These are phyloP conservation scores for Cryptosporidium tyzzeri DNA, from an alignment of 169 alveolate genomes.

Conservation along the genomic window DNA sequence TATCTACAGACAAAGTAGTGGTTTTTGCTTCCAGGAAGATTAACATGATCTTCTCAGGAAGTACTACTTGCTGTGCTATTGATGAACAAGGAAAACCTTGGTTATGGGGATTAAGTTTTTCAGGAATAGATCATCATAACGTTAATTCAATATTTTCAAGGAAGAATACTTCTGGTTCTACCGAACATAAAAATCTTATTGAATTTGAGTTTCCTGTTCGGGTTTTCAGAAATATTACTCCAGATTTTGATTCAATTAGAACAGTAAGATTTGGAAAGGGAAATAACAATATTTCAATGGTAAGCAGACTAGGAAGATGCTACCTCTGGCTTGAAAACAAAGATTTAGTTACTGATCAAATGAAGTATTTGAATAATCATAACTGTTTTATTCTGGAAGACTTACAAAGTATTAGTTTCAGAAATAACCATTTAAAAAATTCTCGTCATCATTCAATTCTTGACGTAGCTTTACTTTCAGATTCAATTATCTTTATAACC, in stretches of 20 bases:
- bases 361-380: conserved; percentile 25
- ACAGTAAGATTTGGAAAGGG: conserved; percentile 56
- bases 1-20: not conserved
- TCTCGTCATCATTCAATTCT: conserved; percentile 7
- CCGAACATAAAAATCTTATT: not conserved
- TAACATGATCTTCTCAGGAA: conserved; percentile 32
- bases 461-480: conserved; percentile 45
- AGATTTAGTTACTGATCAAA: conserved; percentile 19
- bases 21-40: conserved; percentile 33
- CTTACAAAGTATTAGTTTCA: not conserved
- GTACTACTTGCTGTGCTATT: conserved; percentile 64
- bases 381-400: conserved; percentile 31
- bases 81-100: conserved; percentile 68
- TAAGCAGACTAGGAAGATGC: conserved; percentile 44
- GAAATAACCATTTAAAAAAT: not conserved
- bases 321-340: conserved; percentile 55
- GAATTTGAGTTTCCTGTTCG: conserved; percentile 47
- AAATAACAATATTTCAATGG: conserved; percentile 49
- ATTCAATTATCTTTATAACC: conserved; percentile 24
- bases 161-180: not conserved
- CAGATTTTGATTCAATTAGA: conserved; percentile 39
- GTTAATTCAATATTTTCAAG: conserved; percentile 5
- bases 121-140: conserved; percentile 30
- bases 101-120: conserved; percentile 56
- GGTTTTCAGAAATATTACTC: conserved; percentile 55